phyloP scores from a whole-genome alignment of 176 grass and related monocot genomes.

The Oryza glaberrima region DNA sequence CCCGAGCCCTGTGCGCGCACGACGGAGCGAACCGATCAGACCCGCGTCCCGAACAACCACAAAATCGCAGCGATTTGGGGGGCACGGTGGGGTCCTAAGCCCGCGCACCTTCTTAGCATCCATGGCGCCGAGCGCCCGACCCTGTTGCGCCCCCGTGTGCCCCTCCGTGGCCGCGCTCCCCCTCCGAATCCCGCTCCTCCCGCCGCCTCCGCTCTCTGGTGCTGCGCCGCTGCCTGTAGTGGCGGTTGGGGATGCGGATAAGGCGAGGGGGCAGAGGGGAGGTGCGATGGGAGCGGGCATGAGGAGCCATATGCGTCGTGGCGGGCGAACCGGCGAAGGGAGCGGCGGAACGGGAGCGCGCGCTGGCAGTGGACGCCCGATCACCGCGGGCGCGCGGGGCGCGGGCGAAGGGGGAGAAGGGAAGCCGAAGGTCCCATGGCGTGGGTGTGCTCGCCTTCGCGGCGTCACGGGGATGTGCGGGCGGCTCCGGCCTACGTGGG shows the following conservation, averaged over 20 bases:
- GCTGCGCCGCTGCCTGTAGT: neutral
- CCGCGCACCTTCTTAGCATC: conserved; percentile 41
- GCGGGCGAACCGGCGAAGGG: conserved; percentile 28
- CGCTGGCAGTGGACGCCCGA: conserved; percentile 41
- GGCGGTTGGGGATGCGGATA: conserved; percentile 12
- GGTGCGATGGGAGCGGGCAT: conserved; percentile 28
- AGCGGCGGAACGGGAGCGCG: neutral
- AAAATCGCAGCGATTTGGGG: neutral
- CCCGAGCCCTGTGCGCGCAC: conserved; percentile 38
- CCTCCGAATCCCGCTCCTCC: neutral
- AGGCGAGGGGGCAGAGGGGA: conserved; percentile 26
- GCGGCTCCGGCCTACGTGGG: too few relatives aligned
- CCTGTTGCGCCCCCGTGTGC: neutral
- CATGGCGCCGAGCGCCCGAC: conserved; percentile 26
- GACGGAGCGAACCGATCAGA: conserved; percentile 23
- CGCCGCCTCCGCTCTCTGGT: neutral
- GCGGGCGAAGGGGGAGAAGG: neutral
- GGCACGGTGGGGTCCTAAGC: neutral
- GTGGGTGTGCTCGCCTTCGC: too few relatives aligned
- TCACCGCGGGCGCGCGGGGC: conserved; percentile 36
- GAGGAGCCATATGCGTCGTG: conserved; percentile 40
- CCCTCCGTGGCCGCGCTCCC: neutral
- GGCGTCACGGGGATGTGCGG: neutral
- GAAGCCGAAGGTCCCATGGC: neutral
- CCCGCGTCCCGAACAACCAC: conserved; percentile 2